phyloP scores from a whole-genome alignment of 1,284 basidiomycete genomes.

The Fomes fomentarius region DNA sequence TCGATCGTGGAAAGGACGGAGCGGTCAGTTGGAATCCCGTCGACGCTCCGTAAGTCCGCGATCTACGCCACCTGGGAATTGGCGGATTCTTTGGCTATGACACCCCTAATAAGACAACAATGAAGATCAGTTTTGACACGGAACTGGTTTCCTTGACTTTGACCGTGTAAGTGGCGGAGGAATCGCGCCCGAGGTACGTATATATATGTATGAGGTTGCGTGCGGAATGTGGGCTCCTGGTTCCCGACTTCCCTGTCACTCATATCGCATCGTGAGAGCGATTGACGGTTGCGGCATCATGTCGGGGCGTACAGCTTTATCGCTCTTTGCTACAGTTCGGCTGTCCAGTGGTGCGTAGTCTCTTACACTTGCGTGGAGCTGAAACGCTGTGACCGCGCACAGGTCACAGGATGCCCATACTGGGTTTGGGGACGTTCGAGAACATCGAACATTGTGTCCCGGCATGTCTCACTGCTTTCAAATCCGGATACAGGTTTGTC shows the following conservation, averaged over 20 bases:
- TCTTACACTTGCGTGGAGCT: not conserved
- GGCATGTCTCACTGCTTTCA: slow-evolving; percentile 66
- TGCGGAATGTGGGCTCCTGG: no score
- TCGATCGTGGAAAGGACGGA: slow-evolving; percentile 49
- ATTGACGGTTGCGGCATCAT: not conserved
- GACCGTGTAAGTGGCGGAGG: no score
- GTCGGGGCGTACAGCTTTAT: not conserved
- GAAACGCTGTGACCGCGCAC: not conserved
- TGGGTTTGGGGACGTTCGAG: slow-evolving; percentile 84
- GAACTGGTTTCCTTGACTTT: no score
- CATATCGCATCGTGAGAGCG: not conserved
- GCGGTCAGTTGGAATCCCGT: slow-evolving; percentile 53
- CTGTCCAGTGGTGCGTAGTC: slow-evolving; percentile 12
- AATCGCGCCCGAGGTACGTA: no score
- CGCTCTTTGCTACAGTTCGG: slow-evolving; percentile 10
- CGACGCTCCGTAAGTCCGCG: slow-evolving; percentile 25
- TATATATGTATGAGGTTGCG: not conserved
- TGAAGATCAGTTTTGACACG: no score
- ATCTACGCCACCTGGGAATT: not conserved
- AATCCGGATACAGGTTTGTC: slow-evolving; percentile 57
- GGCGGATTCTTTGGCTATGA: no score
- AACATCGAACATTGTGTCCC: slow-evolving; percentile 60
- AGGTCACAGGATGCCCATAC: slow-evolving; percentile 56
- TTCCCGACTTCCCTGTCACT: not conserved
- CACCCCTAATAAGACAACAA: no score